Evolutionary conservation across 2,329 filamentous ascomycete species (phyloP), one percentile per base, ranked within the genome.

Genomic region (Aspergillus vadensis): DNA sequence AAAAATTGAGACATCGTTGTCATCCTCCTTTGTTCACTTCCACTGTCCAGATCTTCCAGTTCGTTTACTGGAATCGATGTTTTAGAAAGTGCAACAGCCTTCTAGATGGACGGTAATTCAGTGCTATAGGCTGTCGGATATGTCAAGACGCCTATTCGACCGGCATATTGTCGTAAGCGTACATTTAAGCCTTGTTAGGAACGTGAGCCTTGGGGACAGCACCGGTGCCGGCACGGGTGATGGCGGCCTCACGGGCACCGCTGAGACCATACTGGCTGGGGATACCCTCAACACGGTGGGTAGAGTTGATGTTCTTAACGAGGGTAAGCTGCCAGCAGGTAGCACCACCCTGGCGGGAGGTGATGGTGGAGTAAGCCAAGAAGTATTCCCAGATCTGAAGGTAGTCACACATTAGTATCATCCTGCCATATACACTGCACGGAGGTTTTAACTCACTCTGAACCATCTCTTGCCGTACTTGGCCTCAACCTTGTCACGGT

Each of bases 391-490:
- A 96, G 75, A 95, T 95, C 88, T 91, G 60, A 21, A 47, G 8
- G 41, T 17, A 57, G 21, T 39, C 12, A 6, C 7, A 32, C 17
- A 32, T 61, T 38, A 63, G 59, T 32, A 21, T 10, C 27, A 47
- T 54, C 12, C 14, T 14, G 32, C 5, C 8, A 3, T 19, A 15
- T 10, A 9, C 10, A 12, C 38, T 43, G 1, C 27, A 32, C 17
- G 14, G 25, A 12, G 23, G 1, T 36, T 14, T 12, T 66, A 63
- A 83, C 90, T 82, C 85, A 93, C 91, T 77, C 94, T 88, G 86
- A 91, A 99, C 95, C 95, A 99, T 74, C 91, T 85, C 74, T 90
- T 88, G 72, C 95, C 95, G 75, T 98, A 98, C 85, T 97, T 98
- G 74, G 91, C 92, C 78, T 90, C 86, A 63, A 97, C 91, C 83